phyloP scores from a whole-genome alignment of 352 stramenopile genomes.

The Pythium pectinolyticum region DNA sequence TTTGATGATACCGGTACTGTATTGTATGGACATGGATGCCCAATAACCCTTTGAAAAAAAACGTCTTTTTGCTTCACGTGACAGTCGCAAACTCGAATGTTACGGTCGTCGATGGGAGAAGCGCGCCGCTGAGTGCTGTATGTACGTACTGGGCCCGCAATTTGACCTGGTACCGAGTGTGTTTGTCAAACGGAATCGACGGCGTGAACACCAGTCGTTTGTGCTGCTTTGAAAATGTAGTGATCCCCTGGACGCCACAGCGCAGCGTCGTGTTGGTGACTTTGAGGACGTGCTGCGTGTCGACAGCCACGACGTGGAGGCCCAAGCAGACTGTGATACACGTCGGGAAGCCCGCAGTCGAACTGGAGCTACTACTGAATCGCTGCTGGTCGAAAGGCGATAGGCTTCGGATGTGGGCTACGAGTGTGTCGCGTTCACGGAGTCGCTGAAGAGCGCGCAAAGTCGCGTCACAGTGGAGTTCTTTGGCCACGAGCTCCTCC shows the following conservation, averaged over 20 bases:
- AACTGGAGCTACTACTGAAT: background rate
- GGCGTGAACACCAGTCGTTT: slow-evolving; percentile 33
- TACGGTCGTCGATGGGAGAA: slow-evolving; percentile 2
- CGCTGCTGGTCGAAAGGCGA: slow-evolving; percentile 24
- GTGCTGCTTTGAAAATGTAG: slow-evolving; percentile 15
- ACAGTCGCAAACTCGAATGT: slow-evolving; percentile 28
- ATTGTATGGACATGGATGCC: too few relatives aligned
- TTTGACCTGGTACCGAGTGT: slow-evolving; percentile 33
- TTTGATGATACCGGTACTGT: slow-evolving; percentile 34
- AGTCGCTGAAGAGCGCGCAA: slow-evolving; percentile 13
- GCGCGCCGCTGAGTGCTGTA: slow-evolving; percentile 25
- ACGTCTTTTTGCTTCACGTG: background rate
- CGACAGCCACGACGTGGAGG: slow-evolving; percentile 26
- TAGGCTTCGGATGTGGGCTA: slow-evolving; percentile 16
- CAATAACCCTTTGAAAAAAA: background rate
- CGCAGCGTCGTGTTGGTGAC: slow-evolving; percentile 29
- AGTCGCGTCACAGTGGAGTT: slow-evolving; percentile 16
- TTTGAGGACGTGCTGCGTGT: slow-evolving; percentile 38
- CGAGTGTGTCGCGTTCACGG: slow-evolving; percentile 26
- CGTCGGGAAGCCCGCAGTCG: slow-evolving; percentile 1
- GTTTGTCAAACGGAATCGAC: slow-evolving; percentile 38
- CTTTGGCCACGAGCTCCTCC: slow-evolving; percentile 13
- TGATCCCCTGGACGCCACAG: slow-evolving; percentile 27
- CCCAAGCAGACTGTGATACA: slow-evolving; percentile 22
- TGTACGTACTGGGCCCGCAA: slow-evolving; percentile 33